Conservation (phyloP, 345 rosid species). For the Ricinus communis region DNA sequence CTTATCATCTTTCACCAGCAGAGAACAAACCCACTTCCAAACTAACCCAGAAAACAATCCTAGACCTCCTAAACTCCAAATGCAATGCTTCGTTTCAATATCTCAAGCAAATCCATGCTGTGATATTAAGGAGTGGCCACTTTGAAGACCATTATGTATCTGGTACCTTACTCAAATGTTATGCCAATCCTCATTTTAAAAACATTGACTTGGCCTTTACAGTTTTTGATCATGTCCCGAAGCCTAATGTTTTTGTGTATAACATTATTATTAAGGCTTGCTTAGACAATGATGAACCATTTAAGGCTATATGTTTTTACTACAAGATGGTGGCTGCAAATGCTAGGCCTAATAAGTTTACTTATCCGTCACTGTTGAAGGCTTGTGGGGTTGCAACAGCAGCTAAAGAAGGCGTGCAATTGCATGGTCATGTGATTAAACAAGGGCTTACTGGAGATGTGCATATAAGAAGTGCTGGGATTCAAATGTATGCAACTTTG, state of each 20-base stretch:
- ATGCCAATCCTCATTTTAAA: conserved; percentile 29
- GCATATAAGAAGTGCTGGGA: conserved; percentile 48
- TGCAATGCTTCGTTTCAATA: conserved; percentile 27
- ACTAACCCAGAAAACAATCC: conserved; percentile 31
- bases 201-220: conserved; percentile 28
- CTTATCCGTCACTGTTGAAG: conserved; percentile 43
- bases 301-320: conserved; percentile 27
- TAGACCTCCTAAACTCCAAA: conserved; percentile 35
- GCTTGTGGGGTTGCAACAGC: conserved; percentile 32
- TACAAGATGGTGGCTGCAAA: conserved; percentile 30
- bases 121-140: conserved; percentile 35
- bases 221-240: conserved; percentile 33
- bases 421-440: conserved; percentile 46
- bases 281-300: conserved; percentile 32
- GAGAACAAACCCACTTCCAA: conserved; percentile 24
- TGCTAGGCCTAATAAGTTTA: conserved; percentile 47
- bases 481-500: conserved; percentile 50
- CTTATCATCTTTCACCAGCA: conserved; percentile 17
- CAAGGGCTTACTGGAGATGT: conserved; percentile 36
- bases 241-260: conserved; percentile 48
- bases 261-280: conserved; percentile 37
- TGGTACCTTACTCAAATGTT: conserved; percentile 42
- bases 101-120: conserved; percentile 41
- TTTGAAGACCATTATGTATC: conserved; percentile 46
- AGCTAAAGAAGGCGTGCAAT: conserved; percentile 35